phyloP scores from a whole-genome alignment of 2,329 filamentous ascomycete genomes.

The Colletotrichum abscissum region DNA sequence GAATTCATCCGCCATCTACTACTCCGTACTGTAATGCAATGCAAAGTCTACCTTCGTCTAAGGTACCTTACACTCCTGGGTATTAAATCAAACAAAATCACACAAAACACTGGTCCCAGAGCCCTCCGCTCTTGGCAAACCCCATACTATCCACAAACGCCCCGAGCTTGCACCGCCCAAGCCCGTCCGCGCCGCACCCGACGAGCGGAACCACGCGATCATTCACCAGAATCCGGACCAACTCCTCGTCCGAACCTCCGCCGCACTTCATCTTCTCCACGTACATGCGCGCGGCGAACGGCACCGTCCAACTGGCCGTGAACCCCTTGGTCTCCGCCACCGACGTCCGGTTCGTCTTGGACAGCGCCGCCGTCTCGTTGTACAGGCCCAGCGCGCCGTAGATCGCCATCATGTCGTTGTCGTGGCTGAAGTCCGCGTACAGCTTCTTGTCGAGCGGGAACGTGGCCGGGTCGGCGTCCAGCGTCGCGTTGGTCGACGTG shows the following conservation, averaged over 20 bases:
- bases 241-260: constrained; percentile 58
- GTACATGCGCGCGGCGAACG: constrained; percentile 84
- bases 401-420: constrained; percentile 85
- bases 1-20: background rate
- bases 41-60: background rate
- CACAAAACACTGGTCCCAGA: constrained; percentile 75
- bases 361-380: constrained; percentile 69
- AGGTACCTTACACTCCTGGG: constrained; percentile 1
- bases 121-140: constrained; percentile 78
- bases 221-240: constrained; percentile 85
- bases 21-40: no score
- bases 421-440: constrained; percentile 93
- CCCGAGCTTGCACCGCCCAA: constrained; percentile 77
- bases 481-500: constrained; percentile 81
- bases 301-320: constrained; percentile 81
- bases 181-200: constrained; percentile 75
- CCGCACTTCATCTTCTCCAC: constrained; percentile 87
- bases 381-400: constrained; percentile 84
- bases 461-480: constrained; percentile 73
- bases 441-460: constrained; percentile 78
- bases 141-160: constrained; percentile 79
- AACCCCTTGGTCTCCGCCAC: constrained; percentile 70
- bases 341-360: constrained; percentile 60
- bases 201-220: constrained; percentile 81
- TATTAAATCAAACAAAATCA: constrained; percentile 34